These are phyloP conservation scores for Aspergillus conjunctus DNA, from an alignment of 495 filamentous ascomycete genomes.

Conservation along the genomic window DNA sequence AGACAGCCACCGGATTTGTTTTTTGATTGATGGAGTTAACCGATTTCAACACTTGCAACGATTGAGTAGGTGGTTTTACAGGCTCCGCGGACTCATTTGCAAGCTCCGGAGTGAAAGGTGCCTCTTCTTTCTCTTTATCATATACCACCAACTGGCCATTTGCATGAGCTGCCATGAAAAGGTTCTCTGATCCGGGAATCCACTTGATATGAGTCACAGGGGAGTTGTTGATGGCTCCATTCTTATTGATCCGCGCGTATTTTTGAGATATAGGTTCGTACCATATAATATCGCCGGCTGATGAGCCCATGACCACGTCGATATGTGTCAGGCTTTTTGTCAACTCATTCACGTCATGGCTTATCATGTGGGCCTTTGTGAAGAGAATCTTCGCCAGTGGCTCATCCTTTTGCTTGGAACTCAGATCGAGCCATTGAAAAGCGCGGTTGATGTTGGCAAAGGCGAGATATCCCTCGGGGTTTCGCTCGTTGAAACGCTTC, in stretches of 20 bases:
- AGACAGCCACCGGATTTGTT: conserved; percentile 84
- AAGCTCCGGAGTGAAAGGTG: conserved; percentile 64
- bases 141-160: conserved; percentile 95
- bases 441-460: conserved; percentile 96
- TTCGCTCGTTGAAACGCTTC: conserved; percentile 78
- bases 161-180: conserved; percentile 91
- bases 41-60: conserved; percentile 74
- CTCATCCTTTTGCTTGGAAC: conserved; percentile 64
- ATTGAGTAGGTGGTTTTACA: conserved; percentile 44
- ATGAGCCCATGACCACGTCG: conserved; percentile 93
- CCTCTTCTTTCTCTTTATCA: conserved; percentile 98
- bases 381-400: conserved; percentile 94
- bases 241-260: conserved; percentile 95
- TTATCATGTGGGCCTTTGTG: conserved; percentile 91
- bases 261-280: conserved; percentile 97
- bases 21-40: conserved; percentile 92
- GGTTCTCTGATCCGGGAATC: conserved; percentile 90
- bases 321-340: conserved; percentile 80
- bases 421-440: conserved; percentile 81
- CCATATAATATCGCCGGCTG: conserved; percentile 96
- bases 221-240: conserved; percentile 83
- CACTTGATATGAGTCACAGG: conserved; percentile 86
- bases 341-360: conserved; percentile 85
- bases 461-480: conserved; percentile 76
- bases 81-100: conserved; percentile 45